phyloP scores from a whole-genome alignment of 768 basidiomycete genomes.

The Pulveroboletus sp. region DNA sequence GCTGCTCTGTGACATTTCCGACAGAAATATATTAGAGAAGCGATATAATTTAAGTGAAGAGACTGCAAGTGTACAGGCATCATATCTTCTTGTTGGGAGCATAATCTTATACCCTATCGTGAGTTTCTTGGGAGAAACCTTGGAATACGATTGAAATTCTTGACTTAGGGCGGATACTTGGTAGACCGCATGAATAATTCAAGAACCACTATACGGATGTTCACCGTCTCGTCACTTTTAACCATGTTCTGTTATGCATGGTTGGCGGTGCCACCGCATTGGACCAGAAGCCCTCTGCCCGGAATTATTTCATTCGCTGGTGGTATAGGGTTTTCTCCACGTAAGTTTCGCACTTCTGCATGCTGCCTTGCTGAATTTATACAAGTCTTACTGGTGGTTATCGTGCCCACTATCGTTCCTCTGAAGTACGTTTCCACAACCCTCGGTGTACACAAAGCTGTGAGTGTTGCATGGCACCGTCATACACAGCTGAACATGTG shows the following conservation, averaged over 20 bases:
- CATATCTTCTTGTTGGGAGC: slow-evolving; percentile 69
- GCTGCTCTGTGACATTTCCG: slow-evolving; percentile 3
- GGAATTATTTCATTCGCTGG: slow-evolving; percentile 58
- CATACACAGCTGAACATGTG: not conserved
- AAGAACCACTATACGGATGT: slow-evolving; percentile 57
- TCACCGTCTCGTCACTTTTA: slow-evolving; percentile 54
- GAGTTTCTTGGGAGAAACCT: slow-evolving; percentile 20
- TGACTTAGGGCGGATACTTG: slow-evolving; percentile 56
- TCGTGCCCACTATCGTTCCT: slow-evolving; percentile 71
- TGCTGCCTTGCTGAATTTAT: slow-evolving; percentile 2
- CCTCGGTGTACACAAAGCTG: slow-evolving; percentile 75
- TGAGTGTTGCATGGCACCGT: slow-evolving; percentile 33
- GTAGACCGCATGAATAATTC: slow-evolving; percentile 58
- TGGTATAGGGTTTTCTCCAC: slow-evolving; percentile 73
- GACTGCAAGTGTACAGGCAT: slow-evolving; percentile 61
- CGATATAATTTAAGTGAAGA: slow-evolving; percentile 61
- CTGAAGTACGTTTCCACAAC: slow-evolving; percentile 75
- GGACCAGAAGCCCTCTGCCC: slow-evolving; percentile 58
- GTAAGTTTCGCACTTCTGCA: slow-evolving; percentile 32
- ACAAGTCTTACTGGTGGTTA: slow-evolving; percentile 67
- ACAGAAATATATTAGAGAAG: slow-evolving; percentile 69
- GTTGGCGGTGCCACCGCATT: slow-evolving; percentile 58
- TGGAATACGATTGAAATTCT: not conserved
- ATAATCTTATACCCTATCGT: slow-evolving; percentile 70
- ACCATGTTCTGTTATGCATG: slow-evolving; percentile 64